Evolutionary conservation across 768 basidiomycete genomes (phyloP).

Genomic region (Suillus subalutaceus): DNA sequence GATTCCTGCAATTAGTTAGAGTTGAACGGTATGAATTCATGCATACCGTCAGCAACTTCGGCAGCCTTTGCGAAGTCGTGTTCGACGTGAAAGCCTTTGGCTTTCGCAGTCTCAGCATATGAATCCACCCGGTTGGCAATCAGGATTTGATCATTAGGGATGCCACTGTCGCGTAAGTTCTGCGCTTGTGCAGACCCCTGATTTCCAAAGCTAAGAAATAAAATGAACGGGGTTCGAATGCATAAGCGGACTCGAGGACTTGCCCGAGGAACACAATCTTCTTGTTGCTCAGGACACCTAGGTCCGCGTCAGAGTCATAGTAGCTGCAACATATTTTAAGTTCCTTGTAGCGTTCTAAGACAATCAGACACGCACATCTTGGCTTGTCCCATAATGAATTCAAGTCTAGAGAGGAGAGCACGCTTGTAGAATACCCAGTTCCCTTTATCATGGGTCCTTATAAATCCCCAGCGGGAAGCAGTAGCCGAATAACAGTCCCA

Average conservation of each 20-base stretch:
- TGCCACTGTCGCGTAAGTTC: slow-evolving; percentile 64
- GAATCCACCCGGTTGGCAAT: slow-evolving; percentile 60
- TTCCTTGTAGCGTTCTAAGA: neutral
- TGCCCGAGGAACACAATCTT: slow-evolving; percentile 65
- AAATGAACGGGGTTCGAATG: slow-evolving; percentile 6
- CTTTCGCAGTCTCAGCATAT: slow-evolving; percentile 59
- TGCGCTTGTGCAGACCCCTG: slow-evolving; percentile 70
- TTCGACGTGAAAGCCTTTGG: slow-evolving; percentile 59
- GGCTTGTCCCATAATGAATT: slow-evolving; percentile 38
- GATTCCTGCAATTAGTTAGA: slow-evolving; percentile 5
- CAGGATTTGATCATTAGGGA: slow-evolving; percentile 61
- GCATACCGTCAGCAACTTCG: slow-evolving; percentile 54
- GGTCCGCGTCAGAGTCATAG: slow-evolving; percentile 64
- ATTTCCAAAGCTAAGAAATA: slow-evolving; percentile 54
- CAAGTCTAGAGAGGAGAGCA: slow-evolving; percentile 3
- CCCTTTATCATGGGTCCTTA: slow-evolving; percentile 10
- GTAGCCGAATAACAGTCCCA: slow-evolving; percentile 8
- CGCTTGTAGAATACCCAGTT: neutral
- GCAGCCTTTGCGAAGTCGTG: slow-evolving; percentile 61
- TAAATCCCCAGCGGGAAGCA: slow-evolving; percentile 9
- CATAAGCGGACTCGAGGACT: slow-evolving; percentile 11
- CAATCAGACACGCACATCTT: slow-evolving; percentile 50
- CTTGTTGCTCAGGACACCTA: slow-evolving; percentile 47
- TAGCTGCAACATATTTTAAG: slow-evolving; percentile 32
- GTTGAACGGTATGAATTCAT: neutral